Conservation (phyloP, 2,329 filamentous ascomycete species). For the Didymella exigua region DNA sequence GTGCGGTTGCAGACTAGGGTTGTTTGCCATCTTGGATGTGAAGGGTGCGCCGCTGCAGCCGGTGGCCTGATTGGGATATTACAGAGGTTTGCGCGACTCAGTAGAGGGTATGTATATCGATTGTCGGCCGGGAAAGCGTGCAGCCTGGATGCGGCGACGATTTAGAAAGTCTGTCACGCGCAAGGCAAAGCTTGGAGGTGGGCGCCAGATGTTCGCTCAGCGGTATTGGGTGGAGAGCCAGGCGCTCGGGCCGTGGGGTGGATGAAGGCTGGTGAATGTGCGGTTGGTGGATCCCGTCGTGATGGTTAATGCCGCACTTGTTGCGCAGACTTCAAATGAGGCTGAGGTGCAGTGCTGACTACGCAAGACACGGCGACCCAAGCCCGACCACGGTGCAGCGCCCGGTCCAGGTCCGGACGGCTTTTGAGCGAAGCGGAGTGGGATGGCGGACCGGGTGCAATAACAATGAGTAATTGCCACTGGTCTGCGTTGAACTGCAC, state of each 20-base stretch:
- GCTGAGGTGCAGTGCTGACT: constrained; percentile 18
- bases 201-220: constrained; percentile 13
- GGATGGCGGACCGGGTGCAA: constrained; percentile 17
- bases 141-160: constrained; percentile 11
- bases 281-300: constrained; percentile 13
- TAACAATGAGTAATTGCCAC: constrained; percentile 21
- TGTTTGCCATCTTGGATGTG: constrained; percentile 25
- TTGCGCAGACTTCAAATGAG: constrained; percentile 8
- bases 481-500: constrained; percentile 6
- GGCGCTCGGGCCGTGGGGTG: constrained; percentile 17
- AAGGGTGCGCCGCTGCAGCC: constrained; percentile 7
- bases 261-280: constrained; percentile 13
- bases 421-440: constrained; percentile 19
- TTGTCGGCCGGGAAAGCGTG: constrained; percentile 18
- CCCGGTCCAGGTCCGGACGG: constrained; percentile 14
- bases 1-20: constrained; percentile 47
- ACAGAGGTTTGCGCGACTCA: constrained; percentile 11
- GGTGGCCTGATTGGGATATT: constrained; percentile 6
- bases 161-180: constrained; percentile 10
- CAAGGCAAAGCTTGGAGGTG: constrained; percentile 9
- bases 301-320: constrained; percentile 19
- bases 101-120: constrained; percentile 3
- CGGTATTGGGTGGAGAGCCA: constrained; percentile 12
- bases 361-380: constrained; percentile 3
- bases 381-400: constrained; percentile 12